These are phyloP conservation scores for Boletus reticulatus DNA, from an alignment of 768 basidiomycete species.

Conservation along the genomic window DNA sequence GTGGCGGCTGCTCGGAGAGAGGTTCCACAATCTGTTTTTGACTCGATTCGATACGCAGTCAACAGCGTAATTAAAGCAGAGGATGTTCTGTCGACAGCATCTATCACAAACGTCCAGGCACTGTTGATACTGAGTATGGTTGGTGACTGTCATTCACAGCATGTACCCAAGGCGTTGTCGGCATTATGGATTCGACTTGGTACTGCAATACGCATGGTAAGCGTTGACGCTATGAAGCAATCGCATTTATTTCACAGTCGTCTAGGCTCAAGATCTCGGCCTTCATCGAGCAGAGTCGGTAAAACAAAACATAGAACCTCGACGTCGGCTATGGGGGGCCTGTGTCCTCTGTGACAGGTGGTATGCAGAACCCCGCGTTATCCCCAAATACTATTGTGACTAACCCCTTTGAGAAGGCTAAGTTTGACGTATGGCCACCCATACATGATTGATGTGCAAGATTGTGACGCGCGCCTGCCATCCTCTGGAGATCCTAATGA, in stretches of 20 bases:
- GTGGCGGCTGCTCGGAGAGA: constrained; percentile 86
- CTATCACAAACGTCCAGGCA: constrained; percentile 84
- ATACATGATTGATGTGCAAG: constrained; percentile 93
- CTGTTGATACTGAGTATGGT: constrained; percentile 84
- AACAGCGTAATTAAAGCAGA: constrained; percentile 85
- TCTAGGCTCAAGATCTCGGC: constrained; percentile 93
- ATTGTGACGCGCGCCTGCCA: constrained; percentile 93
- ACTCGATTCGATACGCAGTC: constrained; percentile 83
- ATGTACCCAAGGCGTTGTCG: constrained; percentile 80
- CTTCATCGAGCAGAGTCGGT: constrained; percentile 90
- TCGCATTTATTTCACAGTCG: constrained; percentile 13
- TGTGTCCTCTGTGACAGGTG: constrained; percentile 96
- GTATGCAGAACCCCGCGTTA: constrained; percentile 40
- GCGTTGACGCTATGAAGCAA: constrained; percentile 24
- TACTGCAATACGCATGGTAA: constrained; percentile 89
- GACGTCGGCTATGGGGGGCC: constrained; percentile 89
- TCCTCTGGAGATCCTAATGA: constrained; percentile 80
- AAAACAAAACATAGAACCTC: constrained; percentile 79
- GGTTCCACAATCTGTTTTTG: constrained; percentile 83
- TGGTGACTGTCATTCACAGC: constrained; percentile 89
- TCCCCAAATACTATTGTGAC: not conserved
- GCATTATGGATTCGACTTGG: constrained; percentile 85
- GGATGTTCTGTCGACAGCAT: constrained; percentile 86
- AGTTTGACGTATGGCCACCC: constrained; percentile 91
- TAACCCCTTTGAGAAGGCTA: constrained; percentile 48